A percentile compares a stretch with the other conserved stretches of the same genome.
These are phyloP conservation scores for Pythium coloratum DNA, from an alignment of 352 stramenopile genomes.

Conservation along the genomic window DNA sequence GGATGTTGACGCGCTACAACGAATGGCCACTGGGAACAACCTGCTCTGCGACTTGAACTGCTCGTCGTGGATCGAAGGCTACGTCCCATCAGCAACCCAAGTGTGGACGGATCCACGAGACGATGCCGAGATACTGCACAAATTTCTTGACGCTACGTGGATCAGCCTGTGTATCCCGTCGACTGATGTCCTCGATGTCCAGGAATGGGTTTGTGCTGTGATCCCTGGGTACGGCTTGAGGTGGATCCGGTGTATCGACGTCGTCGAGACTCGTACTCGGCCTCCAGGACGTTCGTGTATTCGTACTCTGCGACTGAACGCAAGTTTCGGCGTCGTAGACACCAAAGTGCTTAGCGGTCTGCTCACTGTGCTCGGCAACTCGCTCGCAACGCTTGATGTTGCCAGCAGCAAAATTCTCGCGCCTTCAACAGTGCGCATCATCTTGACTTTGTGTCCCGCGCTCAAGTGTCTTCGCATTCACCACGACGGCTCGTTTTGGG, in stretches of 20 bases:
- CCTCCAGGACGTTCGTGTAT: background rate
- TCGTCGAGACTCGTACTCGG: background rate
- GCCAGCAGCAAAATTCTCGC: background rate
- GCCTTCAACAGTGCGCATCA: background rate
- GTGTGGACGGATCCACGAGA: background rate
- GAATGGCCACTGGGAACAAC: background rate
- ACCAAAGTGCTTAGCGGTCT: background rate
- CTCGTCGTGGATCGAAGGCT: background rate
- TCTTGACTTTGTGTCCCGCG: background rate
- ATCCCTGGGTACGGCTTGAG: background rate
- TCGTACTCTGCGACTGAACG: background rate
- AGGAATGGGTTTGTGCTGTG: background rate
- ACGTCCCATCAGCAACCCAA: background rate
- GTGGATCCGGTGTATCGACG: background rate
- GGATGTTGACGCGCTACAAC: background rate
- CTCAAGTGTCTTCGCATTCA: background rate
- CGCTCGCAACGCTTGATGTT: background rate
- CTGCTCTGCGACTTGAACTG: background rate
- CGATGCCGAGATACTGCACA: background rate
- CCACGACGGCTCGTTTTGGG: background rate
- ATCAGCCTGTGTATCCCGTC: background rate
- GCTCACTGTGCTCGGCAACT: background rate
- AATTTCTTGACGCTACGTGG: background rate
- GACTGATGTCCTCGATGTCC: background rate
- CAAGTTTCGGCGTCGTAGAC: too few species aligned